These are phyloP conservation scores for Aegilops bicornis DNA, from an alignment of 176 grass and related monocot genomes.

Conservation along the genomic window DNA sequence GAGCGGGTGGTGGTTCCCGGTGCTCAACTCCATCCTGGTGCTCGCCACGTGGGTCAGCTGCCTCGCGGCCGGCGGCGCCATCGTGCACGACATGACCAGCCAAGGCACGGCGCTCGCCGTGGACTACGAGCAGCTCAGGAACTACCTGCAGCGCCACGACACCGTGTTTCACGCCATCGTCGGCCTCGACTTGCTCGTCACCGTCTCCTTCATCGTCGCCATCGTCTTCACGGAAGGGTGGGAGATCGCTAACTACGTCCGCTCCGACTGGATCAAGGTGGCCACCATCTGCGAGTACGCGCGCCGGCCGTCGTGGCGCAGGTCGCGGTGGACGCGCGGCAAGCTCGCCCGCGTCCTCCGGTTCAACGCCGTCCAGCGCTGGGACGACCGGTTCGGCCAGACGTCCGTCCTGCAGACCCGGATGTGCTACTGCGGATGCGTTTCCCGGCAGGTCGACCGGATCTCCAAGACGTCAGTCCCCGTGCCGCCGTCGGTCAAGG, in stretches of 20 bases:
- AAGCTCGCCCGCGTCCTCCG: conserved; percentile 30
- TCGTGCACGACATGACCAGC: conserved; percentile 47
- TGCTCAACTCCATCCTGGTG: conserved; percentile 31
- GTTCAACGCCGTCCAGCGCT: conserved; percentile 21
- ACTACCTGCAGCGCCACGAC: conserved; percentile 40
- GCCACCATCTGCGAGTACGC: conserved; percentile 34
- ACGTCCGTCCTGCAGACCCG: conserved; percentile 32
- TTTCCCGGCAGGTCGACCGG: conserved; percentile 36
- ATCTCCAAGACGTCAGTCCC: conserved; percentile 20
- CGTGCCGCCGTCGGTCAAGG: conserved; percentile 42
- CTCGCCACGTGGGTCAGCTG: conserved; percentile 39
- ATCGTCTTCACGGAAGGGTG: conserved; percentile 52
- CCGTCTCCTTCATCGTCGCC: conserved; percentile 34
- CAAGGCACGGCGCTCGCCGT: conserved; percentile 24
- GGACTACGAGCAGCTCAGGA: conserved; percentile 15
- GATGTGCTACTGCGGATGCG: conserved; percentile 39
- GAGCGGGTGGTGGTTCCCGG: conserved; percentile 54
- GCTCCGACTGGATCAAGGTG: conserved; percentile 61
- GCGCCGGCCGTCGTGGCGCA: conserved; percentile 35
- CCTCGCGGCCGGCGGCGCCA: conserved; percentile 41
- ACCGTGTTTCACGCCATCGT: conserved; percentile 41
- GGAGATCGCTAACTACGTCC: conserved; percentile 41
- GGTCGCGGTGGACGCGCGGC: conserved; percentile 21
- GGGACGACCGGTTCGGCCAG: conserved; percentile 46
- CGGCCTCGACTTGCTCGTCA: conserved; percentile 40